Percentiles rank a stretch among this genome's conserved stretches.
Conservation (phyloP, 352 stramenopile species). For the Plasmopara muralis region DNA sequence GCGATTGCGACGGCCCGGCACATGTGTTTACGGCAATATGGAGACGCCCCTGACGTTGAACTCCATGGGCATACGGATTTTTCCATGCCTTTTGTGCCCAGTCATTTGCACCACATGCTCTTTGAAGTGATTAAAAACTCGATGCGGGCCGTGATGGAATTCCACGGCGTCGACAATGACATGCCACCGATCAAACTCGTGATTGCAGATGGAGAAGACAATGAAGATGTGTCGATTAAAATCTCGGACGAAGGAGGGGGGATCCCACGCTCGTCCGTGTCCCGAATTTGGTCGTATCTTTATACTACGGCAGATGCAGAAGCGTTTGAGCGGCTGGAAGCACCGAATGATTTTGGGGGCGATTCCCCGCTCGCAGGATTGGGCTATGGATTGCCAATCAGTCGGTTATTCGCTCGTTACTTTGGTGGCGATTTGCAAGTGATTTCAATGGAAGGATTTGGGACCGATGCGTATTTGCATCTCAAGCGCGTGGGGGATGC, state of each 20-base stretch:
- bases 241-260: conserved; percentile 99
- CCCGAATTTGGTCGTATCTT: conserved; percentile 99
- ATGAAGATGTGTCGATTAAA: conserved; percentile 99
- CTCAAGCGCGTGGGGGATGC: conserved; percentile 89
- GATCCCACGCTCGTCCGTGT: conserved; percentile 97
- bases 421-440: conserved; percentile 99
- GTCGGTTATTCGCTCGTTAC: conserved; percentile 97
- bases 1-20: conserved; percentile 97
- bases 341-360: conserved; percentile 78
- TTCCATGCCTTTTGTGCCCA: conserved; percentile 96
- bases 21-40: conserved; percentile 99
- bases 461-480: conserved; percentile 96
- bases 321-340: conserved; percentile 86
- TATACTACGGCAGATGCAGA: conserved; percentile 98
- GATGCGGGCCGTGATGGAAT: conserved; percentile 98
- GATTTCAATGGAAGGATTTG: conserved; percentile 99
- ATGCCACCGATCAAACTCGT: conserved; percentile 99
- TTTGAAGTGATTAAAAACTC: conserved; percentile 99
- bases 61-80: conserved; percentile 97
- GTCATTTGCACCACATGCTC: conserved; percentile 97
- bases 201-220: conserved; percentile 98
- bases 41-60: conserved; percentile 97
- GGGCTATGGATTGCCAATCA: conserved; percentile 95
- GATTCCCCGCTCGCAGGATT: conserved; percentile 92
- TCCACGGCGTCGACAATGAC: conserved; percentile 95